Base-by-base conservation (phyloP, 2,329 filamentous ascomycete species). In the Ascochyta koolunga region DNA sequence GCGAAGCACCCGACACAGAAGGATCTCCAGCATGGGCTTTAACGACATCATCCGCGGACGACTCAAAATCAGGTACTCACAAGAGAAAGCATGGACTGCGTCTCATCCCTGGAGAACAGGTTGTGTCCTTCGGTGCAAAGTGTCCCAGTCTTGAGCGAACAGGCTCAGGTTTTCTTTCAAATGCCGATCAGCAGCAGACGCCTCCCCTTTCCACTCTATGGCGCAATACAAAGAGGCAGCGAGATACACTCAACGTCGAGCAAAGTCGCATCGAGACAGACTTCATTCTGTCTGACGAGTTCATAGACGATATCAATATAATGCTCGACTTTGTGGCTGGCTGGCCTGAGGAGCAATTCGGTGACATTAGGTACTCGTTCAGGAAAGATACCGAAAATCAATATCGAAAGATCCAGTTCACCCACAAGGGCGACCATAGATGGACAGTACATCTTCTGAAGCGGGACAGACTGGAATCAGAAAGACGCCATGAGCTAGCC, bases 231-330 rank as follows among this genome's bases (percentile, higher is more conserved):
- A 21, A 35, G 16, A 45, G 42, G 15, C 25, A 42, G 8, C 41
- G 45, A 36, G 33, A n/a, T 10, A n/a, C 6, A 11, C 36, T 47
- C 9, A 54, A 54, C 6, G 7, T 35, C 5, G 43, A 43, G 10
- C 11, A 22, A n/a, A 41, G 37, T 22, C 55, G 58, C 19, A 58
- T 58, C 5, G 27, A 54, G 11, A 49, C 51, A 2, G 41, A 58
- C 1, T 60, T 43, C 22, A 37, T 60, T 2, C 22, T 60, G 10
- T 19, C 10, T 3, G 11, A 22, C 15, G 39, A 56, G 7, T 53
- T 60, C 27, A 31, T 60, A 3, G 29, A 58, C 24, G 55, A 60
- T 11, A 36, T 56, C 24, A 60, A 60, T 21, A n/a, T 33, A 5
- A 60, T 60, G 58, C 51, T 60, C 13, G 49, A 56, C 39, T 36